Percentiles rank a stretch among this genome's conserved stretches.
These are phyloP conservation scores for Plasmodium reichenowi DNA, from an alignment of 169 alveolate genomes.

Conservation along the genomic window DNA sequence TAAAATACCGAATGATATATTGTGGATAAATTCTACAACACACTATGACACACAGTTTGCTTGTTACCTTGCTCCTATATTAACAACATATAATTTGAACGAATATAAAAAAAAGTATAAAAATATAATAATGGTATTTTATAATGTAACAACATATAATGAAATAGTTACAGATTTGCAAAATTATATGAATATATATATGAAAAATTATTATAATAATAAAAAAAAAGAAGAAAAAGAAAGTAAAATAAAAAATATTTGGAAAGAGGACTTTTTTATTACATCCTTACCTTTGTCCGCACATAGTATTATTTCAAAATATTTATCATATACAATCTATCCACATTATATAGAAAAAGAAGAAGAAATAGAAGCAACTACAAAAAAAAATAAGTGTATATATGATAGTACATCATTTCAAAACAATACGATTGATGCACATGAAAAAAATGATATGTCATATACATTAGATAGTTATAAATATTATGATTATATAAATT, in stretches of 20 bases:
- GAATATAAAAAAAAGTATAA: constrained; percentile 43
- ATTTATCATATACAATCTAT: constrained; percentile 8
- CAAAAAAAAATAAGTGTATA: no score
- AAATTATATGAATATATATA: constrained; percentile 21
- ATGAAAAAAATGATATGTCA: not conserved
- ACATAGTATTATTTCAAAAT: constrained; percentile 27
- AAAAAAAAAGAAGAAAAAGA: constrained; percentile 2
- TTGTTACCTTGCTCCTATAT: constrained; percentile 26
- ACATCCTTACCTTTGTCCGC: constrained; percentile 41
- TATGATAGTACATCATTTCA: not conserved
- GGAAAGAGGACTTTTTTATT: not conserved
- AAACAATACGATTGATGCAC: no score
- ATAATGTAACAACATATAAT: constrained; percentile 19
- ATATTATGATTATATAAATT: constrained; percentile 3
- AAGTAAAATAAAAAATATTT: not conserved
- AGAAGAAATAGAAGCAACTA: not conserved
- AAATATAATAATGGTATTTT: constrained; percentile 49
- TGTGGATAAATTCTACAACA: constrained; percentile 39
- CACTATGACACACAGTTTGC: constrained; percentile 20
- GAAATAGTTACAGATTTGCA: constrained; percentile 22
- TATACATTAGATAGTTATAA: constrained; percentile 5
- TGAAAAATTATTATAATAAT: constrained; percentile 20
- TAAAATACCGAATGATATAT: constrained; percentile 45
- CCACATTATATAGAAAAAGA: constrained; percentile 18
- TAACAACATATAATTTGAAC: constrained; percentile 36